Base-by-base conservation (phyloP, 257 asterid genomes). In the Jaltomata sinuosa region DNA sequence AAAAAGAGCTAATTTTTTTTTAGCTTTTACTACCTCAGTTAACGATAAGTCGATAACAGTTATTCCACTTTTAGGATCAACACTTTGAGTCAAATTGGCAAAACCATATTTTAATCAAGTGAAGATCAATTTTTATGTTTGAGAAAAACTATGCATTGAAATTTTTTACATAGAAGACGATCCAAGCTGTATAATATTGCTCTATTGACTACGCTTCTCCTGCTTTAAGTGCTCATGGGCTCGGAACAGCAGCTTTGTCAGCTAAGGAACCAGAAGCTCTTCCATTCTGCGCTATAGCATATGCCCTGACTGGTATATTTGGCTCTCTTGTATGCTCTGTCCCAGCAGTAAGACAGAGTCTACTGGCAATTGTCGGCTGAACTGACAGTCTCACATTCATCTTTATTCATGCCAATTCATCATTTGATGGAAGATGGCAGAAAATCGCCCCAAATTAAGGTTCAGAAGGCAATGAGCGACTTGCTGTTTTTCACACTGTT, bases 181-280 rank as follows among this genome's bases (percentile, higher is more conserved):
- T 40, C 42, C 52, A 59, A 0, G 42, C 29, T 61, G 12, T 6
- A 80, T 55, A 34, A n/a, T 34, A 21, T 80, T 80, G 25, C 25
- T 22, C 27, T 59, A 81, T 16, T 77, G 62, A 27, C 8, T 76
- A 32, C 42, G 32, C 3, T 29, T 81, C 78, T 57, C 32, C 11
- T 50, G 25, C 77, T 83, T 29, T 34, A 91, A 96, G 99, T 86
- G 99, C 99, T 6, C 99, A 96, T 71, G 99, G 99, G 62, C 85
- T 96, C 83, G 98, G 99, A 88, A 96, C 99, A 18, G 99, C 99
- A 82, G 99, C 98, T 80, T 86, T 96, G 79, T 96, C 99, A 47
- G 99, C 99, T 1, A 96, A 94, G 89, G 98, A 96, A 89, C 99
- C 99, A 0, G 99, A 94, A 92, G 99, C 99, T 72, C 99, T 96